A percentile compares a stretch with the other conserved stretches of the same genome.
phyloP scores from a whole-genome alignment of 306 rosid genomes.

The Pyrus betulifolia region DNA sequence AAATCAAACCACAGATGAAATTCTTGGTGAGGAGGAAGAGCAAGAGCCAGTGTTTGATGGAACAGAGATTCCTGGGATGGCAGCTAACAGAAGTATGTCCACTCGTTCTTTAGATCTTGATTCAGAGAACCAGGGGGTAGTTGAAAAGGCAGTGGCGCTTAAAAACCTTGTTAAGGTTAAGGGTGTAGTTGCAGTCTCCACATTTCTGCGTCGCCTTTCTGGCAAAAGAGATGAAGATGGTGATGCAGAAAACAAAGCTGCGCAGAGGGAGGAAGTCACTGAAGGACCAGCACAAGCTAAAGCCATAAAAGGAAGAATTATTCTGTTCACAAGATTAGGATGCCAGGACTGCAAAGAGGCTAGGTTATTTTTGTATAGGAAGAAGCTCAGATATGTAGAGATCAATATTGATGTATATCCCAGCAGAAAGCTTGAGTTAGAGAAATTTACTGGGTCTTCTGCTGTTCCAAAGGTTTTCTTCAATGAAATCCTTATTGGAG shows the following conservation, averaged over 20 bases:
- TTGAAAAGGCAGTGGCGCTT: constrained; percentile 67
- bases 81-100: constrained; percentile 44
- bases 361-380: constrained; percentile 52
- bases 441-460: constrained; percentile 61
- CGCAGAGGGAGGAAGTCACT: constrained; percentile 24
- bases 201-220: constrained; percentile 66
- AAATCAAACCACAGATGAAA: constrained; percentile 31
- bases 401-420: constrained; percentile 78
- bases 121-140: constrained; percentile 55
- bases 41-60: constrained; percentile 81
- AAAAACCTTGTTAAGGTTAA: constrained; percentile 69
- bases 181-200: constrained; percentile 60
- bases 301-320: constrained; percentile 66
- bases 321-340: constrained; percentile 68
- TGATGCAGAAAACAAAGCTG: constrained; percentile 36
- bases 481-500: constrained; percentile 73
- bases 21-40: constrained; percentile 44
- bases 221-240: constrained; percentile 46
- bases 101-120: constrained; percentile 38
- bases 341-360: constrained; percentile 68
- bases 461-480: constrained; percentile 78
- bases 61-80: constrained; percentile 65
- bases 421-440: constrained; percentile 65
- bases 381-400: constrained; percentile 67
- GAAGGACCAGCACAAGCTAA: constrained; percentile 23